Evolutionary conservation across 306 rosid species (phyloP).

Genomic region (Vigna mungo): DNA sequence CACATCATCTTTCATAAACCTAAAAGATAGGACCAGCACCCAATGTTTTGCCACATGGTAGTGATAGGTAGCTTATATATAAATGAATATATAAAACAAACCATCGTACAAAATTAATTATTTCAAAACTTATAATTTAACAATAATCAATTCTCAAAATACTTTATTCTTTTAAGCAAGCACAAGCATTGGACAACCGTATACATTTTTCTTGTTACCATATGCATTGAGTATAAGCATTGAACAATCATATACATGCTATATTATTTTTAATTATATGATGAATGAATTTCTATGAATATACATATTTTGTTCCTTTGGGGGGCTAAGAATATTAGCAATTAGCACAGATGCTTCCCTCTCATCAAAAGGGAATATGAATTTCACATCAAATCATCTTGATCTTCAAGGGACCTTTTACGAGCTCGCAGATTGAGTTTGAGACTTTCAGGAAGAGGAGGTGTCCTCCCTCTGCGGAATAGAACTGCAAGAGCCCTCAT

Average conservation of each 20-base stretch:
- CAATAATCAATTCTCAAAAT: too few relatives aligned
- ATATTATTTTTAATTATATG: slow-evolving; percentile 38
- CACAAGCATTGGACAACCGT: too few relatives aligned
- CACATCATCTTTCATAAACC: too few relatives aligned
- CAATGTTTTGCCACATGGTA: too few relatives aligned
- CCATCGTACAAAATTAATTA: too few relatives aligned
- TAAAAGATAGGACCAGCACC: too few relatives aligned
- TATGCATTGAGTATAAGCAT: neutral
- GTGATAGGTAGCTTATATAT: too few relatives aligned
- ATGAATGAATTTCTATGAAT: slow-evolving; percentile 46
- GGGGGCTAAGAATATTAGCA: slow-evolving; percentile 29
- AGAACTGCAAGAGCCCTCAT: slow-evolving; percentile 96
- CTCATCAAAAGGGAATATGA: slow-evolving; percentile 36
- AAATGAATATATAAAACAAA: too few relatives aligned
- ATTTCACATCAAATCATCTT: slow-evolving; percentile 68
- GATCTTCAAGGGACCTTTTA: slow-evolving; percentile 89
- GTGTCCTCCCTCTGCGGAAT: slow-evolving; percentile 92
- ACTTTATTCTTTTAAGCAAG: too few relatives aligned
- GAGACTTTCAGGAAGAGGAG: slow-evolving; percentile 90
- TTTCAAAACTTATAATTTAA: too few relatives aligned
- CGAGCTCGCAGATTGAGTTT: slow-evolving; percentile 84
- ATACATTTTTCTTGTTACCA: neutral
- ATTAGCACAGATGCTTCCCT: slow-evolving; percentile 35
- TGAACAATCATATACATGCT: slow-evolving; percentile 29
- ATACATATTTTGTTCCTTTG: slow-evolving; percentile 19